Evolutionary conservation across 768 basidiomycete species (phyloP).

Genomic region (Suillus lakei): DNA sequence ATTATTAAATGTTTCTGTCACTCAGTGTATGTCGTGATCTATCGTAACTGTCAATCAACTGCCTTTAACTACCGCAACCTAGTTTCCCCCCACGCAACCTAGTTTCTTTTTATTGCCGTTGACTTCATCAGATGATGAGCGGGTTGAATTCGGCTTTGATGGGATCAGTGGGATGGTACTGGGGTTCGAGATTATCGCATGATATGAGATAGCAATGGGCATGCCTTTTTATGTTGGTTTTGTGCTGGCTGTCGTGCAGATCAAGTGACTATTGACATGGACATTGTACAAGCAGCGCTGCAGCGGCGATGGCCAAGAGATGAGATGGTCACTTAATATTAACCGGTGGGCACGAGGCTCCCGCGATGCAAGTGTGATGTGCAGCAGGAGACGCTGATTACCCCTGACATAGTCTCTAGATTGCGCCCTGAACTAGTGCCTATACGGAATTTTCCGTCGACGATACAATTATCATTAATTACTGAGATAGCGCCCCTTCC

Average conservation of each 20-base stretch:
- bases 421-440: neutral
- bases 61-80: neutral
- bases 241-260: neutral
- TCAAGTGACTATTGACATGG: neutral
- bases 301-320: neutral
- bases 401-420: neutral
- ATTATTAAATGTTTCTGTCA: slow-evolving; percentile 28
- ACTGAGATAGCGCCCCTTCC: slow-evolving; percentile 1
- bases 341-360: neutral
- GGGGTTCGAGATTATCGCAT: neutral
- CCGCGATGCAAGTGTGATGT: neutral
- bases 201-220: neutral
- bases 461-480: neutral
- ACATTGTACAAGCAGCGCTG: neutral
- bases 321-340: neutral
- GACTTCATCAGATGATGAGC: neutral
- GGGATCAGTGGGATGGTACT: neutral
- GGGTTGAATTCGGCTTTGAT: neutral
- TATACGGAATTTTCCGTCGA: neutral
- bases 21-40: slow-evolving; percentile 6
- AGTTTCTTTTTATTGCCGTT: neutral
- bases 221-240: neutral
- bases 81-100: too few relatives aligned
- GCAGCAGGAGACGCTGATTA: neutral
- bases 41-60: neutral